These are phyloP conservation scores for Metarhizium album DNA, from an alignment of 2,329 filamentous ascomycete species.

Conservation along the genomic window DNA sequence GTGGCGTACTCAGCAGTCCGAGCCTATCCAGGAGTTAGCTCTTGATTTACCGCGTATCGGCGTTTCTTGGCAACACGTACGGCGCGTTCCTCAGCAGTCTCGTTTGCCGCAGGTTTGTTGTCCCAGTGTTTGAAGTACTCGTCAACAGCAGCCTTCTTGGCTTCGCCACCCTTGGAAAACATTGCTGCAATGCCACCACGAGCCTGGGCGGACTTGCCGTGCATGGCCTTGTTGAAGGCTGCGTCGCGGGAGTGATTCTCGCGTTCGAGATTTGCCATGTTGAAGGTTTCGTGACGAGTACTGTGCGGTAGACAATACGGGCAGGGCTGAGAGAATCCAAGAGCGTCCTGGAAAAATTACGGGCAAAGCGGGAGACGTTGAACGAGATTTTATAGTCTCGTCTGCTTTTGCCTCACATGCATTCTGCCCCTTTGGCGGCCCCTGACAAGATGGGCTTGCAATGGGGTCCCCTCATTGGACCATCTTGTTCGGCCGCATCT, in stretches of 20 bases:
- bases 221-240: slow-evolving; percentile 80
- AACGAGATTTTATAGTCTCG: slow-evolving; percentile 5
- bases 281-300: slow-evolving; percentile 17
- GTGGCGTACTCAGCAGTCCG: slow-evolving; percentile 85
- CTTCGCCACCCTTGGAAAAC: slow-evolving; percentile 65
- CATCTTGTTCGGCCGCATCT: slow-evolving; percentile 3
- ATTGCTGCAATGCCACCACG: slow-evolving; percentile 71
- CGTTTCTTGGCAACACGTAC: slow-evolving; percentile 34
- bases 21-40: slow-evolving; percentile 37
- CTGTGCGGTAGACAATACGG: not conserved
- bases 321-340: not conserved
- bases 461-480: slow-evolving; percentile 5
- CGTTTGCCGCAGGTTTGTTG: slow-evolving; percentile 64
- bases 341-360: not conserved
- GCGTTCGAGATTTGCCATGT: slow-evolving; percentile 54
- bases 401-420: slow-evolving; percentile 3
- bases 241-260: slow-evolving; percentile 82
- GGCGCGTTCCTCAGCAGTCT: slow-evolving; percentile 75
- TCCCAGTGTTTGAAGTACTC: slow-evolving; percentile 98
- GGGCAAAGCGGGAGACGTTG: not conserved
- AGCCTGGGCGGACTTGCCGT: slow-evolving; percentile 59
- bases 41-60: not conserved
- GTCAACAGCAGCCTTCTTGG: slow-evolving; percentile 72
- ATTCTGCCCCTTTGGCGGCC: not conserved
- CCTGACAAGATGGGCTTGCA: slow-evolving; percentile 3